Conservation (phyloP, 306 rosid genomes). For the Styphnolobium japonicum region DNA sequence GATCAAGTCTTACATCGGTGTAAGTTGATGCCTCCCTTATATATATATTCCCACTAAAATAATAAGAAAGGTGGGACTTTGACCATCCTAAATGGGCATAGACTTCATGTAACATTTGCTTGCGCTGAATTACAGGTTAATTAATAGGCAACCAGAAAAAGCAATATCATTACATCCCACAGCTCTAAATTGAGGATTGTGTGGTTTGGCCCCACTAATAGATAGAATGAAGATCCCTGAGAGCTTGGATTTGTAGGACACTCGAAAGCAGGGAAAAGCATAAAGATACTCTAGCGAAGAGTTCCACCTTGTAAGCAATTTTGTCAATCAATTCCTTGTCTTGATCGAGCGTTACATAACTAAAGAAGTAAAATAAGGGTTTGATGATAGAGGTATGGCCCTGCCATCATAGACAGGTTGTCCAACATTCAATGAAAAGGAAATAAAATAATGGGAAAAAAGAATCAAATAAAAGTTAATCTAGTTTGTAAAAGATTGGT, state of each 20-base stretch:
- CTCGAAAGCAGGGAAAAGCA: not conserved
- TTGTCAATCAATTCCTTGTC: not conserved
- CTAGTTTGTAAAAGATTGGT: constrained; percentile 34
- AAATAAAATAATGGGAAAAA: not conserved
- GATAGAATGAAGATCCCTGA: not conserved
- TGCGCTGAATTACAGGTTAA: not conserved
- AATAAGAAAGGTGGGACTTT: not conserved
- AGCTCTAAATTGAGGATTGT: not conserved
- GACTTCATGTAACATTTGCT: not conserved
- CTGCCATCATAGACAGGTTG: not conserved
- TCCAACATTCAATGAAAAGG: not conserved
- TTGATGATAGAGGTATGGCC: not conserved
- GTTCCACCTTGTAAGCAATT: not conserved
- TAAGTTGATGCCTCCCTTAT: too few relatives aligned
- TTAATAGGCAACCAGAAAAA: not conserved
- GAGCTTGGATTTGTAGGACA: not conserved
- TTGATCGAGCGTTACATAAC: not conserved
- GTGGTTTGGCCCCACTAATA: not conserved
- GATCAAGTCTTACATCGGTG: too few relatives aligned
- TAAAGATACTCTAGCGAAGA: not conserved
- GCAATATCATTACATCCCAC: not conserved
- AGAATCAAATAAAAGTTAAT: constrained; percentile 2
- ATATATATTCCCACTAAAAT: not conserved
- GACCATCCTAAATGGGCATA: not conserved
- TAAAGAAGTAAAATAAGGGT: not conserved